Conservation (phyloP, 2,329 filamentous ascomycete genomes). For the Fusarium metavorans region DNA sequence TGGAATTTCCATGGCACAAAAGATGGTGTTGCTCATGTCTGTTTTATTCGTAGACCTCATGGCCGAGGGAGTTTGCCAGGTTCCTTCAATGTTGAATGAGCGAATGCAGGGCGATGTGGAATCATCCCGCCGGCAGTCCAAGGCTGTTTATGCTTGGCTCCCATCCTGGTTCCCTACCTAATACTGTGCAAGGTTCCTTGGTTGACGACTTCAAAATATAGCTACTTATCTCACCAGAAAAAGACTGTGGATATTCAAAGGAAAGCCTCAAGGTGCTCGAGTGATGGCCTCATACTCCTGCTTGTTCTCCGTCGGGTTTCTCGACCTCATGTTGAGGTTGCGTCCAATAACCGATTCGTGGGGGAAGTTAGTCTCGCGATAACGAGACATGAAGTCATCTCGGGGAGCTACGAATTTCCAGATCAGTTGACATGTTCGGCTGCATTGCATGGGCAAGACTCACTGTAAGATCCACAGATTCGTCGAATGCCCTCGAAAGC, state of each 20-base stretch:
- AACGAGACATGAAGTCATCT: conserved; percentile 84
- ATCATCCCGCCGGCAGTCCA: not conserved
- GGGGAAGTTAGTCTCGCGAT: conserved; percentile 62
- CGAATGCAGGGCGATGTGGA: not conserved
- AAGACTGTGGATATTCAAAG: not conserved
- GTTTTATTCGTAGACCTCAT: conserved; percentile 20
- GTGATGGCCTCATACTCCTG: conserved; percentile 5
- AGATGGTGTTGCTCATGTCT: conserved; percentile 2
- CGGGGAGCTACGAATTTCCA: conserved; percentile 69
- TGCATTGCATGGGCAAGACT: conserved; percentile 53
- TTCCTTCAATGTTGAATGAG: conserved; percentile 3
- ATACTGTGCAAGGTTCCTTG: not conserved
- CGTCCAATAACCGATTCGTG: conserved; percentile 55
- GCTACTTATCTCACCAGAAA: not conserved
- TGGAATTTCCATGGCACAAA: not conserved
- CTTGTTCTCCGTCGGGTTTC: conserved; percentile 5
- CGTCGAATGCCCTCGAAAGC: conserved; percentile 86
- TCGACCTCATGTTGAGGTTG: conserved; percentile 48
- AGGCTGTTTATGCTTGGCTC: not conserved
- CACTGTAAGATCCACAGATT: conserved; percentile 92
- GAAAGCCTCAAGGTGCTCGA: conserved; percentile 3
- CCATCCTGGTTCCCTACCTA: not conserved
- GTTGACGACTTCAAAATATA: not conserved
- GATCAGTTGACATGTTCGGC: conserved; percentile 7
- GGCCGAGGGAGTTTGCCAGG: conserved; percentile 4